Percentiles rank a stretch among this genome's conserved stretches.
These are phyloP conservation scores for Nicotiana rustica DNA, from an alignment of 305 asterid genomes.

Conservation along the genomic window DNA sequence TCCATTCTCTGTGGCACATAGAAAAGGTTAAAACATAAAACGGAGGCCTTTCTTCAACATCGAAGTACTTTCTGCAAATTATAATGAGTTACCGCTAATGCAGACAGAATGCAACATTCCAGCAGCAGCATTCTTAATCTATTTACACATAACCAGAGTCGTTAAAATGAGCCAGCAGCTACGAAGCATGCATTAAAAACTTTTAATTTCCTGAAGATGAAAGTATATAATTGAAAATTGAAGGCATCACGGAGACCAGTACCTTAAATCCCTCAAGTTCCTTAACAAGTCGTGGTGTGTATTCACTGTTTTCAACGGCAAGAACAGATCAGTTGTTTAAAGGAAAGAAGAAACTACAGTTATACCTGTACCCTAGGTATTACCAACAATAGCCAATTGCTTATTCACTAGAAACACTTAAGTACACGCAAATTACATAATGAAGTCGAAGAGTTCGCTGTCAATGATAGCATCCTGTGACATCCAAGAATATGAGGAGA, in stretches of 20 bases:
- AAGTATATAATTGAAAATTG: constrained; percentile 20
- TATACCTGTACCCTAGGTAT: neutral
- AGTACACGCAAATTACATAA: constrained; percentile 11
- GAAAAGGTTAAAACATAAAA: constrained; percentile 42
- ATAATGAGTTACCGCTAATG: constrained; percentile 63
- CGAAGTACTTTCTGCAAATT: constrained; percentile 2
- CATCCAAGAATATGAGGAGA: constrained; percentile 10
- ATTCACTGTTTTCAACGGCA: constrained; percentile 69
- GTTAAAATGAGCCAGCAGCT: constrained; percentile 37
- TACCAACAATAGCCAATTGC: constrained; percentile 18
- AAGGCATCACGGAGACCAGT: constrained; percentile 31
- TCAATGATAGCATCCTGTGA: neutral
- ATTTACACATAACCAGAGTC: constrained; percentile 39
- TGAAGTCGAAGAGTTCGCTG: constrained; percentile 20
- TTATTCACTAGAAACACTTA: constrained; percentile 20
- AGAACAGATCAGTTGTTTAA: constrained; percentile 28
- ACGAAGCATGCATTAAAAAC: constrained; percentile 33
- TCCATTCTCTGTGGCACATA: constrained; percentile 71
- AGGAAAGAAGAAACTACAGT: constrained; percentile 23
- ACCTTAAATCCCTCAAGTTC: constrained; percentile 92
- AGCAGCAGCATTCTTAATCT: constrained; percentile 87
- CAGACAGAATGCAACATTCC: constrained; percentile 98
- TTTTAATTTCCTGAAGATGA: constrained; percentile 29
- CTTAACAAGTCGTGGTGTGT: constrained; percentile 86
- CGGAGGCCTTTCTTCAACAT: constrained; percentile 32